A percentile compares a stretch with the other conserved stretches of the same genome.
These are phyloP conservation scores for Puccinia polysora DNA, from an alignment of 1,284 basidiomycete genomes.

Conservation along the genomic window DNA sequence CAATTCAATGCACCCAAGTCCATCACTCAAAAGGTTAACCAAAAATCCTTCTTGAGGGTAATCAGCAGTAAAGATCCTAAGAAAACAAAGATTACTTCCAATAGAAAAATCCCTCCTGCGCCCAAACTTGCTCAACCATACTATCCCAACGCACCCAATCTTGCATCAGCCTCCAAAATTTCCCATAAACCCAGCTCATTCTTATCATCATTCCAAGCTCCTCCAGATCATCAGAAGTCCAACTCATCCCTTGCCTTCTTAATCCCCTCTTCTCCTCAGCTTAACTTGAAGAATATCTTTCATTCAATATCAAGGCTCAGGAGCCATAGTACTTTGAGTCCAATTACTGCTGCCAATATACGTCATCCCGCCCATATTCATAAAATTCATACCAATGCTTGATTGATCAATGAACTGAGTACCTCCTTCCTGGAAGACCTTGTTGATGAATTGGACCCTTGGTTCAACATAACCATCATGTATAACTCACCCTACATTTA, in stretches of 20 bases:
- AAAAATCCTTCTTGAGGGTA: constrained; percentile 6
- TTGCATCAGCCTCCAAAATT: too few species aligned
- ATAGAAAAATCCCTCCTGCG: neutral
- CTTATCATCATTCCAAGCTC: too few species aligned
- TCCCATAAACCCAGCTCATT: too few species aligned
- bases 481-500: neutral
- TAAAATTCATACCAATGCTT: neutral
- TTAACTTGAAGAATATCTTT: neutral
- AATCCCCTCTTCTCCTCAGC: too few species aligned
- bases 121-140: neutral
- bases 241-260: too few species aligned
- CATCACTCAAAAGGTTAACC: neutral
- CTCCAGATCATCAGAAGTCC: too few species aligned
- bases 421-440: too few species aligned
- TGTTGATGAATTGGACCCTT: neutral
- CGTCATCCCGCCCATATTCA: neutral
- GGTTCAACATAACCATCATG: neutral
- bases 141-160: neutral
- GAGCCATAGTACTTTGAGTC: neutral
- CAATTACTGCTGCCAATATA: neutral
- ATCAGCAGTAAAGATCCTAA: constrained; percentile 21
- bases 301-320: neutral
- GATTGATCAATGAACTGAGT: neutral
- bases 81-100: neutral
- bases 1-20: neutral